phyloP scores from a whole-genome alignment of 2,329 filamentous ascomycete genomes.

The Pleochaeta shiraiana region DNA sequence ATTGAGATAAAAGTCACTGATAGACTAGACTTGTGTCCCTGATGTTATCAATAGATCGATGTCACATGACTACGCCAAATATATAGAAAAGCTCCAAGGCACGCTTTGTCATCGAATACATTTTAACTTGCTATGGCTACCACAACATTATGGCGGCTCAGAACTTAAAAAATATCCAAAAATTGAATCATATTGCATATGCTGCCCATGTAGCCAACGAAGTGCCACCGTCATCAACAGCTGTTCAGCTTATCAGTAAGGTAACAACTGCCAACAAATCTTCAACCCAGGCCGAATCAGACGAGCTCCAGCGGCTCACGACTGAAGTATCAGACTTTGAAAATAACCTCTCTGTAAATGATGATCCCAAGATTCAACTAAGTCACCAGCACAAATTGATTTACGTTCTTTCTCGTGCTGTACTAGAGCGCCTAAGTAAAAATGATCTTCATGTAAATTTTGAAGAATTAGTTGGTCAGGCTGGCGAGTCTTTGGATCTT shows the following conservation, averaged over 20 bases:
- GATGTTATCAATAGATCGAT: no score
- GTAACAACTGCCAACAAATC: constrained; percentile 42
- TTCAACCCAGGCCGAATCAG: constrained; percentile 40
- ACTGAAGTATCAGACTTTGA: constrained; percentile 35
- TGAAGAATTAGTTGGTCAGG: constrained; percentile 33
- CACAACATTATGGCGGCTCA: constrained; percentile 13
- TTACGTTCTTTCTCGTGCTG: constrained; percentile 61
- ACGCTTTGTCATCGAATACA: constrained; percentile 6
- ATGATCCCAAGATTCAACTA: constrained; percentile 38
- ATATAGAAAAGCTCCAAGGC: no score
- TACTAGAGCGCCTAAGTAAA: constrained; percentile 44
- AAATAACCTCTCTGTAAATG: constrained; percentile 26
- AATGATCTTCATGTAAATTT: constrained; percentile 44
- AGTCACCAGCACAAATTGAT: constrained; percentile 70
- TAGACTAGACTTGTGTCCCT: no score
- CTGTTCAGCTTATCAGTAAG: constrained; percentile 69
- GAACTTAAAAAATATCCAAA: constrained; percentile 6
- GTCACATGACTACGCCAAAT: no score
- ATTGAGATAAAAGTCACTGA: no score
- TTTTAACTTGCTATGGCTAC: constrained; percentile 8
- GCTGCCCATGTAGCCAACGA: constrained; percentile 10
- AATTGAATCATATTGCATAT: background rate
- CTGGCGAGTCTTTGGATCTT: constrained; percentile 54
- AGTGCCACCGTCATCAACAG: constrained; percentile 56
- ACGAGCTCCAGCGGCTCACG: constrained; percentile 53